Evolutionary conservation across 345 rosid genomes (phyloP), one percentile per base, ranked within the genome.

Genomic region (Cochlearia excelsa): DNA sequence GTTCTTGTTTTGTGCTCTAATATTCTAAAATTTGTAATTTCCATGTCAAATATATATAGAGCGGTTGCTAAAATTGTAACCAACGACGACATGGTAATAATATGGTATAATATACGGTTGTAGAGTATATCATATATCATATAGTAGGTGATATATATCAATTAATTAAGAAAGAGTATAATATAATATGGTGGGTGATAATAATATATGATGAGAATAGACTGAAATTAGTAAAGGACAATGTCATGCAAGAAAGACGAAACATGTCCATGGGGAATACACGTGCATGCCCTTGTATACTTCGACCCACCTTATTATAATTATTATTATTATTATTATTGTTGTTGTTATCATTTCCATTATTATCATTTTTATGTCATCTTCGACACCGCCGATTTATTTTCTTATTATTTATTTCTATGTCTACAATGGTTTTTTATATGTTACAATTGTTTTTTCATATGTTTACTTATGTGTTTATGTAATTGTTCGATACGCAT

Each of bases 241-340:
- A 63, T 28, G 44, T 58, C 74, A 69, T 63, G 74, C 74, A 70
- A 42, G 69, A 50, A 57, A 64, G 69, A 70, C 56, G 75, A 63
- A 71, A 64, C 75, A 71, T 28, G 55, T 51, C 66, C 75, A 71
- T 64, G 66, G 38, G 75, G 51, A 64, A 39, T 51, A 71, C 75
- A 70, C 70, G 66, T 70, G 70, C 75, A 64, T 61, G 61, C 23
- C 23, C 23, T 60, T 68, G 50, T 68, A 11, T 49, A 56, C 47
- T 26, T 71, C 59, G 70, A 58, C 70, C 75, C 70, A 71, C 75
- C 60, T 40, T 61, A 6, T 46, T 39, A 69, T 62, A 57, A 55
- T 56, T 37, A 48, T 52, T 48, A 63, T 49, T 70, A 61, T 47
- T 53, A 68, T 16, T 16, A 16, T 16, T 16, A 16, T 16, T 16